A percentile compares a stretch with the other conserved stretches of the same genome.
These are phyloP conservation scores for Saturnispora kantuleensis DNA, from an alignment of 805 yeast genomes.

Conservation along the genomic window DNA sequence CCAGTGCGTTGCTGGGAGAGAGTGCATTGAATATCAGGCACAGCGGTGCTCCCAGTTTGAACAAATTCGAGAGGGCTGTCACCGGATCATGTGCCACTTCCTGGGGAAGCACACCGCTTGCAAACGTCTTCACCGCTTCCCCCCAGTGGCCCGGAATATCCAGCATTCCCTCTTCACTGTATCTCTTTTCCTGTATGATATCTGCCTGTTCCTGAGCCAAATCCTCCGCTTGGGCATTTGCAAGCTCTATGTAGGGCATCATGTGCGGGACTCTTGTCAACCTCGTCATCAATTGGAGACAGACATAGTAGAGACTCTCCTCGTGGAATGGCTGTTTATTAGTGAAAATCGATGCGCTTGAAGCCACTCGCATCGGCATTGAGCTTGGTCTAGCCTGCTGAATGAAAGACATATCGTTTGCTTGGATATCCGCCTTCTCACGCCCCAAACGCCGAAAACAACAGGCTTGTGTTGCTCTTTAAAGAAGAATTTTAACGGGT, in stretches of 20 bases:
- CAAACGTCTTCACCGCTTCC: slow-evolving; percentile 47
- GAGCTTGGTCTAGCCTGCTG: slow-evolving; percentile 5
- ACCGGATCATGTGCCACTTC: slow-evolving; percentile 80
- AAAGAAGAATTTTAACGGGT: too few relatives aligned
- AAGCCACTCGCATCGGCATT: slow-evolving; percentile 24
- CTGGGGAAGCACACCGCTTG: slow-evolving; percentile 71
- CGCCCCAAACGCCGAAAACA: too few relatives aligned
- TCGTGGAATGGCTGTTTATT: slow-evolving; percentile 51
- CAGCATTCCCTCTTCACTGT: slow-evolving; percentile 3
- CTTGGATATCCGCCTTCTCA: too few relatives aligned
- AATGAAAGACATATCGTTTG: neutral
- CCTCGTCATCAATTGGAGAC: slow-evolving; percentile 44
- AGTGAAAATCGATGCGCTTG: slow-evolving; percentile 46
- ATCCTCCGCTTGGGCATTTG: slow-evolving; percentile 56
- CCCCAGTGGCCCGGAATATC: slow-evolving; percentile 18
- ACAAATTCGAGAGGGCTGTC: slow-evolving; percentile 76
- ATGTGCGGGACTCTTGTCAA: slow-evolving; percentile 55
- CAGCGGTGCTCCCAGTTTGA: slow-evolving; percentile 88
- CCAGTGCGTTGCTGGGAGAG: slow-evolving; percentile 38
- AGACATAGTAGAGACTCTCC: slow-evolving; percentile 64
- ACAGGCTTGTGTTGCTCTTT: too few relatives aligned
- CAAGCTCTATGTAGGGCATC: slow-evolving; percentile 55
- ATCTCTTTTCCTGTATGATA: slow-evolving; percentile 13
- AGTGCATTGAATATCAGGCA: slow-evolving; percentile 76
- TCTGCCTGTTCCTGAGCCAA: slow-evolving; percentile 63